Conservation (phyloP, 495 filamentous ascomycete species). For the Neurospora sp. region DNA sequence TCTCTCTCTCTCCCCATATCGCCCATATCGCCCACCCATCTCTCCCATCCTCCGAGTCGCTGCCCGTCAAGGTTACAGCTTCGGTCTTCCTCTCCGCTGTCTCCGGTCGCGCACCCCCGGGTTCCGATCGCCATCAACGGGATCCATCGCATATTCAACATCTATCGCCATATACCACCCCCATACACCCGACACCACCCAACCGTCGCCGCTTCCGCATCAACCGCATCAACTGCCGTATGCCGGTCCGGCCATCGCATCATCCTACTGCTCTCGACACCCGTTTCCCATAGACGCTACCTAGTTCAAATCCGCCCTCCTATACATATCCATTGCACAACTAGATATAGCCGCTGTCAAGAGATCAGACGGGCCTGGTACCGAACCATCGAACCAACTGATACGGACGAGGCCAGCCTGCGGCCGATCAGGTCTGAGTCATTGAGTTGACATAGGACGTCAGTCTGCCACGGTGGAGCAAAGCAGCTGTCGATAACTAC, state of each 20-base stretch:
- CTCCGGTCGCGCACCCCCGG: neutral
- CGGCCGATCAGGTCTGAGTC: constrained; percentile 25
- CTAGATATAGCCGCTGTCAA: neutral
- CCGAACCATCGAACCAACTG: neutral
- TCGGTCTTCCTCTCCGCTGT: neutral
- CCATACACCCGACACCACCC: neutral
- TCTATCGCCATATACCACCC: neutral
- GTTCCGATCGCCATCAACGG: neutral
- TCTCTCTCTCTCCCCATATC: neutral
- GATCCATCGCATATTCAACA: neutral
- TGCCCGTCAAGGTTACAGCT: neutral
- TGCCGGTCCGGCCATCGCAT: neutral
- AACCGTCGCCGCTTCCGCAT: neutral
- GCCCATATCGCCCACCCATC: neutral
- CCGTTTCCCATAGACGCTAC: neutral
- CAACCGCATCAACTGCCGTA: neutral
- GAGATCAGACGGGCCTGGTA: neutral
- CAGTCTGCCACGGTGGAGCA: constrained; percentile 21
- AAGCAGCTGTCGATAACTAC: neutral
- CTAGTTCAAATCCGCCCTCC: neutral
- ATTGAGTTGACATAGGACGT: constrained; percentile 30
- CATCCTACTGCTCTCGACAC: neutral
- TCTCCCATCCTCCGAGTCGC: neutral
- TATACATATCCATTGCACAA: neutral
- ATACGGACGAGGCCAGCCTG: constrained; percentile 1